Evolutionary conservation across 345 rosid species (phyloP).

Genomic region (Kandelia obovata): DNA sequence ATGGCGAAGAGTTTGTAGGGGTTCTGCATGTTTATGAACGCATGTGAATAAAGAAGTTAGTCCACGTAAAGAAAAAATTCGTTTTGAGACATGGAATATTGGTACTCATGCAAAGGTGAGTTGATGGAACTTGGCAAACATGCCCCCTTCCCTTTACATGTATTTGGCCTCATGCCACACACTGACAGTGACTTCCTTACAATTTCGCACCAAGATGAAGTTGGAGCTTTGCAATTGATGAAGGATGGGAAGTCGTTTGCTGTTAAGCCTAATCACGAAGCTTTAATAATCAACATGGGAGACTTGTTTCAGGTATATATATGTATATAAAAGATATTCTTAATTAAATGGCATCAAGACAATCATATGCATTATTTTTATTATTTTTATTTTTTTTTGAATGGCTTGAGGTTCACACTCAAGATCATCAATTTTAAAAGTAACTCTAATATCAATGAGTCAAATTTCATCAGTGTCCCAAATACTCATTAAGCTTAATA

Average conservation of each 20-base stretch:
- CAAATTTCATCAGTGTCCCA: too few relatives aligned
- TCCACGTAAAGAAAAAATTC: too few relatives aligned
- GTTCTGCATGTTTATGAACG: too few relatives aligned
- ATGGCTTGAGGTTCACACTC: too few relatives aligned
- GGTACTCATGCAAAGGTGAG: too few relatives aligned
- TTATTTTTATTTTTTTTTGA: neutral
- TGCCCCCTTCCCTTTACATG: constrained; percentile 48
- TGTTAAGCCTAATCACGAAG: neutral
- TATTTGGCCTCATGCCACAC: constrained; percentile 84
- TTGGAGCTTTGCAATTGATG: constrained; percentile 6
- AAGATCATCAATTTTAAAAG: too few relatives aligned
- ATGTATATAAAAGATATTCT: neutral
- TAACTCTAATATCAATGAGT: too few relatives aligned
- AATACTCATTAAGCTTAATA: too few relatives aligned
- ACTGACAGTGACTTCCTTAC: constrained; percentile 97
- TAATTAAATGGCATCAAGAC: too few relatives aligned
- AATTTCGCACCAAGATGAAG: constrained; percentile 21
- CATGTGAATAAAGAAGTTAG: too few relatives aligned
- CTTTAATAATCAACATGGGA: constrained; percentile 1
- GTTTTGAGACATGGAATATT: too few relatives aligned
- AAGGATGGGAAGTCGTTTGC: neutral
- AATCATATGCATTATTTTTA: neutral
- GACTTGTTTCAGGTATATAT: neutral
- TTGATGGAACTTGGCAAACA: constrained; percentile 5
- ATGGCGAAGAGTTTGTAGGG: too few relatives aligned